Conservation (phyloP, 2,329 filamentous ascomycete genomes). For the Purpureocillium lavendulum region DNA sequence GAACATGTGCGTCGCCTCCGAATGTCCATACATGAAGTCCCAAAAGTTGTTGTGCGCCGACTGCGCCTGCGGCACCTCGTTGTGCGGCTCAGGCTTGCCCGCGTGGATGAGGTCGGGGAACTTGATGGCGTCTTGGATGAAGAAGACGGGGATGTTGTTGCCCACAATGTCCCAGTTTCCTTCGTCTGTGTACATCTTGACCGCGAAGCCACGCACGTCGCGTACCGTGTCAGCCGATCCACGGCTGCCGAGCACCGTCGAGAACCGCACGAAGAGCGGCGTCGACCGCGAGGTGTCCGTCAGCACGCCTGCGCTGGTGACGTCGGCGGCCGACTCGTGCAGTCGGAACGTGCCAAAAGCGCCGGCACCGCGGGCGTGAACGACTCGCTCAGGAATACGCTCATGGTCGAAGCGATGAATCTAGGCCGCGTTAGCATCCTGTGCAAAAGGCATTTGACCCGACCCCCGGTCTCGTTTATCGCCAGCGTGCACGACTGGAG, state of each 20-base stretch:
- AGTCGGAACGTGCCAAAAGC: conserved; percentile 65
- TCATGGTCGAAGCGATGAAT: conserved; percentile 65
- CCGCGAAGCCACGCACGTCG: conserved; percentile 73
- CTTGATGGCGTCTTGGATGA: conserved; percentile 65
- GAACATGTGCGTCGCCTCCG: conserved; percentile 70
- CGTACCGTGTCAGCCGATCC: conserved; percentile 75
- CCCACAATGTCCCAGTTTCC: too few relatives aligned
- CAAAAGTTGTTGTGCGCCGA: conserved; percentile 68
- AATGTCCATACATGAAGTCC: conserved; percentile 58
- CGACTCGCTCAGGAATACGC: conserved; percentile 48
- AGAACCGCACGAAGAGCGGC: conserved; percentile 49
- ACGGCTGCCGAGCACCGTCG: conserved; percentile 65
- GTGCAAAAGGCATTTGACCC: too few relatives aligned
- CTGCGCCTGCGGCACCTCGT: conserved; percentile 62
- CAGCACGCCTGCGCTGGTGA: conserved; percentile 58
- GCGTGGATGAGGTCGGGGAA: conserved; percentile 59
- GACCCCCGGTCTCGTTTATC: too few relatives aligned
- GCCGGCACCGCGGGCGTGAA: conserved; percentile 62
- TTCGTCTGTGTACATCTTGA: conserved; percentile 53
- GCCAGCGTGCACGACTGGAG: too few relatives aligned
- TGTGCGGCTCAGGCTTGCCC: conserved; percentile 34
- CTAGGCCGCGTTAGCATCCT: conserved; percentile 25
- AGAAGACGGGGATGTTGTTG: too few relatives aligned
- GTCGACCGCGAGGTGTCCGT: conserved; percentile 43
- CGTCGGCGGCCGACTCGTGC: conserved; percentile 56